Conservation (phyloP, 345 rosid species). For the Populus tremula region DNA sequence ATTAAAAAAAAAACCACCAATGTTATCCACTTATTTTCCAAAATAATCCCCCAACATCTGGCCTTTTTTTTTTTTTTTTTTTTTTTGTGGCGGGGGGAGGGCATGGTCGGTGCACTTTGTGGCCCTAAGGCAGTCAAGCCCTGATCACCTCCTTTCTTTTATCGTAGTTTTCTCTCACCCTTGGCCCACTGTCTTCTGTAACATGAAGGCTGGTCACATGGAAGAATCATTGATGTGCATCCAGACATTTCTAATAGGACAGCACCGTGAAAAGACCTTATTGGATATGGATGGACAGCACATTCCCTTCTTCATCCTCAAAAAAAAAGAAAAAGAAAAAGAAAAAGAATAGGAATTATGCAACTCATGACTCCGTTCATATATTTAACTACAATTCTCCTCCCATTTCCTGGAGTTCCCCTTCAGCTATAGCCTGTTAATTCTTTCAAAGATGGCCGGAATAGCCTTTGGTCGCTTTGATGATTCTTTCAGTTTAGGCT, state of each 20-base stretch:
- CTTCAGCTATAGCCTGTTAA: neutral
- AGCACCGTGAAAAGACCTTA: conserved; percentile 5
- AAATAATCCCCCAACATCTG: neutral
- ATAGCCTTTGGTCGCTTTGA: conserved; percentile 80
- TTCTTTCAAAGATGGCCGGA: conserved; percentile 29
- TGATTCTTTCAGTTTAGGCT: conserved; percentile 76
- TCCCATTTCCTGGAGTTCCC: neutral
- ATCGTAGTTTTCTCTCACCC: neutral
- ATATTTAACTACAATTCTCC: neutral
- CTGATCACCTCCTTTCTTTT: neutral
- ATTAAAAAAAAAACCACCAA: neutral
- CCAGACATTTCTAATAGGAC: conserved; percentile 41
- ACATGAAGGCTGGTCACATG: conserved; percentile 23
- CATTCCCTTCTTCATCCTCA: neutral
- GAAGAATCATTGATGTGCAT: conserved; percentile 44
- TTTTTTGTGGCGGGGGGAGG: too few relatives aligned
- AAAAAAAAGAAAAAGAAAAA: neutral
- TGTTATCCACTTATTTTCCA: conserved; percentile 18
- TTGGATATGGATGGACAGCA: conserved; percentile 18
- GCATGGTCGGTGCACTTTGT: conserved; percentile 52
- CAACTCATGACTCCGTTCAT: conserved; percentile 7
- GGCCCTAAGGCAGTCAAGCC: conserved; percentile 22
- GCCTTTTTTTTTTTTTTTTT: neutral
- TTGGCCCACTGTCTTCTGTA: neutral
- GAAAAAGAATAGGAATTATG: neutral